A percentile compares a stretch with the other conserved stretches of the same genome.
phyloP scores from a whole-genome alignment of 2,329 filamentous ascomycete genomes.

The Neonectria coccinea region DNA sequence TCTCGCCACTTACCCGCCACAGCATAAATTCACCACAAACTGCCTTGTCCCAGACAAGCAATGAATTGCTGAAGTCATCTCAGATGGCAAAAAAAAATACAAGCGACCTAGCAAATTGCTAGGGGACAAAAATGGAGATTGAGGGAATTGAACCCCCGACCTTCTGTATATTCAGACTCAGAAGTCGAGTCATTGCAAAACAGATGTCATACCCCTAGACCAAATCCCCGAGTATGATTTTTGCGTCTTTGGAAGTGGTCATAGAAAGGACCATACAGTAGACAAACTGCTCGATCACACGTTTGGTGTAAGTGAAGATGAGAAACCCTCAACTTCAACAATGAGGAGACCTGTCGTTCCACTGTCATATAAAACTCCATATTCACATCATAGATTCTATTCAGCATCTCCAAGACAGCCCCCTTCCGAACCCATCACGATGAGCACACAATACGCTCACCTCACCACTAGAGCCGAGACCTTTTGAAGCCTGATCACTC shows the following conservation, averaged over 20 bases:
- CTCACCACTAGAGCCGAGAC: not conserved
- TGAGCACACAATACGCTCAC: not conserved
- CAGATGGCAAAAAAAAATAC: not conserved
- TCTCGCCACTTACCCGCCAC: too few relatives aligned
- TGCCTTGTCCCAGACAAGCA: too few relatives aligned
- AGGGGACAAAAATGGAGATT: conserved; percentile 2
- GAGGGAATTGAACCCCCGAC: conserved; percentile 15
- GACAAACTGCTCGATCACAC: too few relatives aligned
- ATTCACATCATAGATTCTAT: not conserved
- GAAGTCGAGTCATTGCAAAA: not conserved
- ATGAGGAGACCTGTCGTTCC: not conserved
- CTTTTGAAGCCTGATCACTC: not conserved
- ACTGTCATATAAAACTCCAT: not conserved
- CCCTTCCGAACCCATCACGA: not conserved
- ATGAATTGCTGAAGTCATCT: too few relatives aligned
- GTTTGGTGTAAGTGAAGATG: not conserved
- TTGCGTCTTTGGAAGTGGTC: not conserved
- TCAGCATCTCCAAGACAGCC: not conserved
- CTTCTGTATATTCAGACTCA: conserved; percentile 1
- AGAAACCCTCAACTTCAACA: not conserved
- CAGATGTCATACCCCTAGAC: conserved; percentile 8
- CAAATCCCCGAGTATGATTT: conserved; percentile 2
- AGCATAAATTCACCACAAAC: too few relatives aligned
- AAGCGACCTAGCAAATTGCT: not conserved
- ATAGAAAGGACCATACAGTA: not conserved